Percentiles rank a stretch among this genome's conserved stretches.
phyloP scores from a whole-genome alignment of 139 green algal genomes.

The Eudorina sp. region DNA sequence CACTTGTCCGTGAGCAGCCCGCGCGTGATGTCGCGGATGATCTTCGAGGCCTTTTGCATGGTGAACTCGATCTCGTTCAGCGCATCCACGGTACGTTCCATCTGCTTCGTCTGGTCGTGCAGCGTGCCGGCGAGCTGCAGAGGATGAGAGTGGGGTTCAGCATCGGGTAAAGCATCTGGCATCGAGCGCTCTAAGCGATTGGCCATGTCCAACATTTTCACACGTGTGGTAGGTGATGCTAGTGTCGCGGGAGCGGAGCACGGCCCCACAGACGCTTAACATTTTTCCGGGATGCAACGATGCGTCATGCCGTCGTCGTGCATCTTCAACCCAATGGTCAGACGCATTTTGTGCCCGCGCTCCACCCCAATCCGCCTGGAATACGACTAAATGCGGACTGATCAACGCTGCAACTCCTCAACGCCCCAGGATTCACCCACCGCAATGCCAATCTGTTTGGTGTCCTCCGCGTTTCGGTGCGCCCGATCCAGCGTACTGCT shows the following conservation, averaged over 20 bases:
- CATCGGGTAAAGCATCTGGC: background rate
- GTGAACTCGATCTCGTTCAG: slow-evolving; percentile 93
- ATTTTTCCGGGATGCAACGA: no score
- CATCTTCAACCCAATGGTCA: no score
- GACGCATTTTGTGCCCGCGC: no score
- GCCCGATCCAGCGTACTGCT: slow-evolving; percentile 76
- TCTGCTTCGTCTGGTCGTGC: slow-evolving; percentile 78
- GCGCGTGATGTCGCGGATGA: slow-evolving; percentile 88
- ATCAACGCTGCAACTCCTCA: no score
- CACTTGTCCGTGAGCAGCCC: slow-evolving; percentile 92
- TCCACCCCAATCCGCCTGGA: no score
- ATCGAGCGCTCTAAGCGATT: no score
- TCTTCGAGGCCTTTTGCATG: slow-evolving; percentile 87
- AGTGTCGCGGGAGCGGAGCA: no score
- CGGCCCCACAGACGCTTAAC: no score
- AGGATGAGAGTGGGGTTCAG: background rate
- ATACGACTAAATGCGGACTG: no score
- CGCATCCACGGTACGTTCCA: slow-evolving; percentile 84
- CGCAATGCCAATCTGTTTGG: slow-evolving; percentile 79
- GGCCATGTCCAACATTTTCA: no score
- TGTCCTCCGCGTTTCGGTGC: slow-evolving; percentile 85
- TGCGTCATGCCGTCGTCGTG: no score
- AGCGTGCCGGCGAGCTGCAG: slow-evolving; percentile 84
- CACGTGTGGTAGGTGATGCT: no score
- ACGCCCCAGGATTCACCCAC: slow-evolving; percentile 26